Conservation (phyloP, 1,284 basidiomycete genomes). For the Austropuccinia psidii region DNA sequence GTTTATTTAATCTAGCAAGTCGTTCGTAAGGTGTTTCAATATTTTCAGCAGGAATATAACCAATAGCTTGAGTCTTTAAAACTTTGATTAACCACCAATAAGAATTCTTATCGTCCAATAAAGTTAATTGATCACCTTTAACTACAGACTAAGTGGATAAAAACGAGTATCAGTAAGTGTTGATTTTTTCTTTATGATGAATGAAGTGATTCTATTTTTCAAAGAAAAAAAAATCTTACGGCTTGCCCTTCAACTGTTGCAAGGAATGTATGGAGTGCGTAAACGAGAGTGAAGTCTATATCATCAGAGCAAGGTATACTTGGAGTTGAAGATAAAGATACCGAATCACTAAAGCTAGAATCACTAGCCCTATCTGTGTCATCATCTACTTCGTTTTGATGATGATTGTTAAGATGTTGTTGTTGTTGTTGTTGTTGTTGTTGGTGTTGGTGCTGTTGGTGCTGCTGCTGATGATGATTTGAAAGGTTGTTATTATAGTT, state of each 20-base stretch:
- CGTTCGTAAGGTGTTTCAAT: conserved; percentile 98
- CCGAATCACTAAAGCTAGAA: conserved; percentile 36
- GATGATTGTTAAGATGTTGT: not conserved
- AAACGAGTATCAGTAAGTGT: not conserved
- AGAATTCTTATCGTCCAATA: conserved; percentile 92
- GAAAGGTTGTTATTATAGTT: not conserved
- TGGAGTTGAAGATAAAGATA: conserved; percentile 55
- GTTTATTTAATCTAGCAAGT: conserved; percentile 89
- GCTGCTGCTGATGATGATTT: conserved; percentile 3
- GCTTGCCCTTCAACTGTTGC: conserved; percentile 95
- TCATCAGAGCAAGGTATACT: conserved; percentile 74
- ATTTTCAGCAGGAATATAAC: conserved; percentile 98
- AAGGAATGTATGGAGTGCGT: conserved; percentile 82
- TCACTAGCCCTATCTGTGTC: conserved; percentile 34
- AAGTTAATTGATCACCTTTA: conserved; percentile 83
- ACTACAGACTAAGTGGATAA: conserved; percentile 58
- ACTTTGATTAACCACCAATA: conserved; percentile 98
- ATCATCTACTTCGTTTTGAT: conserved; percentile 15
- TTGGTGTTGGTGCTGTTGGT: not conserved
- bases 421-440: not conserved
- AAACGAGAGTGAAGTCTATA: conserved; percentile 82
- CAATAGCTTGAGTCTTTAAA: conserved; percentile 96
- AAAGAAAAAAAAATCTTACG: conserved; percentile 49
- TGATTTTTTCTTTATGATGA: not conserved
- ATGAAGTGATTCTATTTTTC: not conserved